These are phyloP conservation scores for Fraxinus platypoda DNA, from an alignment of 305 asterid genomes.

Conservation along the genomic window DNA sequence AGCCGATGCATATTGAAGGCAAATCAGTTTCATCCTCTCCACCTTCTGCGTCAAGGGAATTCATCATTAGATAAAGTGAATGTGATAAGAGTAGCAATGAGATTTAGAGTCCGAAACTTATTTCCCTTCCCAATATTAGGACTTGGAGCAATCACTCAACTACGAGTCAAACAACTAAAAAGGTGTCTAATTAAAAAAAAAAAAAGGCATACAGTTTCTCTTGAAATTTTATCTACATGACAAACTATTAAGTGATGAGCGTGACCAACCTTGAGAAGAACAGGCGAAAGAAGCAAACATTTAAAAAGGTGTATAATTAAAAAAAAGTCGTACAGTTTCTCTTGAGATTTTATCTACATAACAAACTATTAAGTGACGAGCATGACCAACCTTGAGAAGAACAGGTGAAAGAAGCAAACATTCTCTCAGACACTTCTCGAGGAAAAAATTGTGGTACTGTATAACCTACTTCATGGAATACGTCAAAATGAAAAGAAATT, in stretches of 20 bases:
- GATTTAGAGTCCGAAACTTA: background rate
- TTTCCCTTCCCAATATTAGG: background rate
- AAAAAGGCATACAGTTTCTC: background rate
- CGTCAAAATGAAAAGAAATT: conserved; percentile 23
- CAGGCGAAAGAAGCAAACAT: conserved; percentile 77
- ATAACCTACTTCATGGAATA: conserved; percentile 62
- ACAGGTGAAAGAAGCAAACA: conserved; percentile 90
- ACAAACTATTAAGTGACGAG: conserved; percentile 18
- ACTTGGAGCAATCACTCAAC: conserved; percentile 4
- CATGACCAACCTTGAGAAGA: conserved; percentile 74
- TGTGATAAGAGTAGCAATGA: background rate
- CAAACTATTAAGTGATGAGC: conserved; percentile 14
- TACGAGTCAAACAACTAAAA: conserved; percentile 17
- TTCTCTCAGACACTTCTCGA: conserved; percentile 90
- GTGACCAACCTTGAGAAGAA: conserved; percentile 77
- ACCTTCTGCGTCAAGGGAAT: conserved; percentile 60
- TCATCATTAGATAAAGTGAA: conserved; percentile 18
- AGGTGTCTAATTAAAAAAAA: background rate
- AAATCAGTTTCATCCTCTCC: conserved; percentile 80
- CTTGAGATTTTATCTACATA: background rate
- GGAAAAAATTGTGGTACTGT: conserved; percentile 87
- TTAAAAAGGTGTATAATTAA: background rate
- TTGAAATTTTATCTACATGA: conserved; percentile 3
- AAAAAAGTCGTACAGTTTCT: background rate
- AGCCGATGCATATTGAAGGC: conserved; percentile 95